Base-by-base conservation (phyloP, 495 filamentous ascomycete species). In the Aspergillus sparsus region DNA sequence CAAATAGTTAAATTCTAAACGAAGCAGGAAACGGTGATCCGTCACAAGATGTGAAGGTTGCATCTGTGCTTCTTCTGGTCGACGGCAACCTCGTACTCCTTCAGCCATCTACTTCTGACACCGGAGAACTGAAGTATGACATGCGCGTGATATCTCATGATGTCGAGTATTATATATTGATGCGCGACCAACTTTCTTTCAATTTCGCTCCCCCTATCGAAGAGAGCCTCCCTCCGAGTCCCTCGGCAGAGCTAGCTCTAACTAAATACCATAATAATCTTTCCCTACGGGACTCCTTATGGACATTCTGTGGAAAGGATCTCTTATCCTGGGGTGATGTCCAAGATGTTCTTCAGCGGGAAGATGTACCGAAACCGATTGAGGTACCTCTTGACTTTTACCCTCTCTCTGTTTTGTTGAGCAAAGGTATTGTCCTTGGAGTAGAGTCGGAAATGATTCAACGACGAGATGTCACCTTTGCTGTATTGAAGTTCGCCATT, bases 61-160 rank as follows among this genome's bases (percentile, higher is more conserved):
- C 95, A 15, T 94, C 90, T 4, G 92, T 99, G 49, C 74, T 99
- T 35, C 96, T 99, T 60, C 79, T 98, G 33, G 93, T 98, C 7
- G 95, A 98, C 69, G 95, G 92, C 15, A 99, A 98, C 64, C 81
- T 99, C 16, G 95, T 98, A 16, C 79, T 98, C 13, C 79, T 99
- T 32, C 91, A 96, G 61, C 94, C 95, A 5, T 91, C 89, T 2
- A 79, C 87, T 7, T 88, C 84, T 45, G 87, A 89, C 39, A 83
- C 84, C 16, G 89, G 89, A 2, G 88, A 88, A 60, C 77, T 96
- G 42, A 97, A 96, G 77, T 99, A 98, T 68, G 94, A 99, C 66
- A 98, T 99, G 95, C 89, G 92, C 11, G 87, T 98, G 35, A 86
- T 99, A 66, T 91, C 93, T 7, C 90, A 96, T 61, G 93, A 93